Base-by-base conservation (phyloP, 768 basidiomycete genomes). In the Mycena sanguinolenta region DNA sequence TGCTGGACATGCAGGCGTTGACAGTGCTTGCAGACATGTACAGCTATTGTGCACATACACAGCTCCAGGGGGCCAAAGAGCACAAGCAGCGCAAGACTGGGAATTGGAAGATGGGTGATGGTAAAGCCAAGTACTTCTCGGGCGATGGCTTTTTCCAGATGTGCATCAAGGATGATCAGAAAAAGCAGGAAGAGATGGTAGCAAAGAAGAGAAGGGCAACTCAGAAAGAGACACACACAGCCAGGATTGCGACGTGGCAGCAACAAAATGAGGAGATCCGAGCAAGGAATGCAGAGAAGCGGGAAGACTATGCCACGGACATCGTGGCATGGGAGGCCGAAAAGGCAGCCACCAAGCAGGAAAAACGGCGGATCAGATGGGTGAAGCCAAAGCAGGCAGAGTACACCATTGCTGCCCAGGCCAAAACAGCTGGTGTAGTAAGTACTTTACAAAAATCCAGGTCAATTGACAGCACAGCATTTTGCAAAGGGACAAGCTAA, bases 11-110 rank as follows among this genome's bases (percentile, higher is more conserved):
- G 63, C 63, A 64, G n/a, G 53, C 52, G 1, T 27, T 27, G 25
- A 44, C 38, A 23, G n/a, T 44, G n/a, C 52, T 64, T n/a, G 63
- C 63, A 8, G 63, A 27, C 12, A 54, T 64, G 52, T 64, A 64
- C 38, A 55, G 4, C 36, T n/a, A 39, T 14, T n/a, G 38, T 3
- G 63, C 53, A 19, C 63, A 64, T 7, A 19, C 52, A 1, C 63
- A 64, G 25, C 63, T 64, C 21, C 63, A 64, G 28, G 49, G 50
- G 19, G 23, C 32, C n/a, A 50, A 63, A 50, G 62, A 53, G 16
- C 59, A 30, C 1, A 61, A 61, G 59, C 28, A 21, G 5, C 42
- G 30, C 19, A 61, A 61, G 38, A 61, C 16, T 1, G 59, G 32
- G 28, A 44, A 50, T 28, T 19, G 21, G 19, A 61, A 36, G 46